Evolutionary conservation across 139 green algal species (phyloP), one percentile per base, ranked within the genome.

Genomic region (Coelastrella sp.): DNA sequence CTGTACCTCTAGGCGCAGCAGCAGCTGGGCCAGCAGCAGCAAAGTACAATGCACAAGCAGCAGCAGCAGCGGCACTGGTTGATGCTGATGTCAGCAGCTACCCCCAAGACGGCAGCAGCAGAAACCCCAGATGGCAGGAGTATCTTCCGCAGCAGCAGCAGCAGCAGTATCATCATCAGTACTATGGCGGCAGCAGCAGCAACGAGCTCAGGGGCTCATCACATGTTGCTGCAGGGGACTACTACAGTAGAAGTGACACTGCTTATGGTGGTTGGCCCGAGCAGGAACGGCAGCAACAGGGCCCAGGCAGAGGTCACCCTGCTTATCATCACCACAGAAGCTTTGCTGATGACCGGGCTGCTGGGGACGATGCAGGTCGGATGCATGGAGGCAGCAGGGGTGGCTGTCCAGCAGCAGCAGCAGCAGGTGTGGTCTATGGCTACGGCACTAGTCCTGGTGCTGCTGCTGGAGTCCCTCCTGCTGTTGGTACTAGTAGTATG

Each of bases 221-320:
- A 48, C 32, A 38, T 13, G 9, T 11, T 9, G 19, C 67, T 37
- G 35, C 37, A 34, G 37, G 37, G 35, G 67, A 30, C 17, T 34
- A 27, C 17, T 64, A 64, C 53, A 64, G 53, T 5, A 27, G 43
- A 19, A 43, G 40, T 63, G 72, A 27, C 2, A 41, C n/a, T n/a
- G n/a, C 45, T 2, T 79, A 66, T 30, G 72, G 72, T 41, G 45
- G 25, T 43, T 45, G 72, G 62, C 15, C 32, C 30, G 34, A 21
- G 37, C 53, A 84, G 77, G n/a, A 75, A 50, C 77, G 53, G 74
- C 45, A 82, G 75, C 75, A 71, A 53, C 19, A 83, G 75, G 66
- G 66, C 48, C 17, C 13, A 15, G 48, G 48, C 17, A 15, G 48
- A 57, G 48, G 48, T 57, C 2, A 57, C 48, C 48, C 48, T 57